Evolutionary conservation across 805 yeast genomes (phyloP).

Genomic region (Zygosaccharomyces pseudorouxii): DNA sequence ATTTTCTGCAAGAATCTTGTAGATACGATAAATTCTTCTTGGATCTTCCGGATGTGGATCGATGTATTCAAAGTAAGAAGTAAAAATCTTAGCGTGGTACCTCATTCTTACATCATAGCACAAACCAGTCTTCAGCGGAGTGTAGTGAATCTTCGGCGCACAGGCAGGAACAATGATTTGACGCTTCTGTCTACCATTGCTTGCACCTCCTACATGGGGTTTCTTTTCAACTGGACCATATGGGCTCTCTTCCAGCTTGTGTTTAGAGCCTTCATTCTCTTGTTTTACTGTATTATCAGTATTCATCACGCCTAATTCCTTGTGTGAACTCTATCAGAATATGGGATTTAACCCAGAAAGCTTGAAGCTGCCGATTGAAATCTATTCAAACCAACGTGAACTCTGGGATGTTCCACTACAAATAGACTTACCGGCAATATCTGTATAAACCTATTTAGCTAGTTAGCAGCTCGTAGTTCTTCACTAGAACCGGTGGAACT

Average conservation of each 20-base stretch:
- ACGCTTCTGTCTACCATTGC: slow-evolving; percentile 23
- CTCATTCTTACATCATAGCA: slow-evolving; percentile 97
- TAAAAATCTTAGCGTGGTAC: slow-evolving; percentile 90
- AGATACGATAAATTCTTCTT: slow-evolving; percentile 87
- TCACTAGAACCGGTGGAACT: not conserved
- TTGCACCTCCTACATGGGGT: not conserved
- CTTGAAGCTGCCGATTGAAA: not conserved
- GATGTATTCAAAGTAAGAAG: slow-evolving; percentile 86
- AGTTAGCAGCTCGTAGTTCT: not conserved
- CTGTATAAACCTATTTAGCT: not conserved
- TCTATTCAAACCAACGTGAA: not conserved
- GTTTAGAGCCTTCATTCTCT: slow-evolving; percentile 10
- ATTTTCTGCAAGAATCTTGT: slow-evolving; percentile 89
- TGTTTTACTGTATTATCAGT: slow-evolving; percentile 5
- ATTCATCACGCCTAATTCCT: slow-evolving; percentile 3
- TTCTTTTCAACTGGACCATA: slow-evolving; percentile 3
- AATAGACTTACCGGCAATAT: not conserved
- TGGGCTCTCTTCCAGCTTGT: slow-evolving; percentile 9
- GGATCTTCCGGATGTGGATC: slow-evolving; percentile 99
- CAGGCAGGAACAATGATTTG: slow-evolving; percentile 52
- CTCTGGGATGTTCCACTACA: not conserved
- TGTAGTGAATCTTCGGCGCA: slow-evolving; percentile 63
- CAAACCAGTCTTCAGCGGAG: slow-evolving; percentile 82
- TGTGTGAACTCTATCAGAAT: not conserved
- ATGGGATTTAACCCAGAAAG: not conserved